Evolutionary conservation across 805 yeast species (phyloP).

Genomic region (Pichia californica): DNA sequence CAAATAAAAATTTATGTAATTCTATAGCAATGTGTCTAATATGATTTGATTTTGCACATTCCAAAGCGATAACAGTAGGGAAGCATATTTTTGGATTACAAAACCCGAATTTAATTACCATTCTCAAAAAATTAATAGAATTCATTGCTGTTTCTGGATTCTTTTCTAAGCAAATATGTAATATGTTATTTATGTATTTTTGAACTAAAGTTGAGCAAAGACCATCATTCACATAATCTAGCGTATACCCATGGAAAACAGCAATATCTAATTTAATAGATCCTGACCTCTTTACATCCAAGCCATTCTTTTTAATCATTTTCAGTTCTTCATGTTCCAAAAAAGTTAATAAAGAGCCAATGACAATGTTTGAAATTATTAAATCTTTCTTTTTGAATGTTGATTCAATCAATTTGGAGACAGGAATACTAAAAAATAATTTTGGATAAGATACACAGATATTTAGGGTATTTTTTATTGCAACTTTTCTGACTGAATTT

Average conservation of each 20-base stretch:
- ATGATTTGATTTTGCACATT: conserved; percentile 40
- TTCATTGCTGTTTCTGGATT: conserved; percentile 35
- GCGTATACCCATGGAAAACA: conserved; percentile 49
- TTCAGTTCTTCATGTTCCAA: conserved; percentile 49
- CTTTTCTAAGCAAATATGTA: conserved; percentile 42
- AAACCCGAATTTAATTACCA: conserved; percentile 58
- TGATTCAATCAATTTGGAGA: conserved; percentile 45
- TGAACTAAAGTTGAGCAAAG: conserved; percentile 70
- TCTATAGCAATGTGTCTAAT: conserved; percentile 44
- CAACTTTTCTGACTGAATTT: conserved; percentile 37
- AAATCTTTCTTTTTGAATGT: conserved; percentile 36
- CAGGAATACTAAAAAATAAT: conserved; percentile 52
- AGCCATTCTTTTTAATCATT: conserved; percentile 35
- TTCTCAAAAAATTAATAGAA: conserved; percentile 49
- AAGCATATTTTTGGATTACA: conserved; percentile 69
- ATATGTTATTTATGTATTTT: conserved; percentile 44
- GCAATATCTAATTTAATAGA: conserved; percentile 36
- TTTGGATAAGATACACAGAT: conserved; percentile 60
- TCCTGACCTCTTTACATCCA: conserved; percentile 32
- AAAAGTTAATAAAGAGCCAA: conserved; percentile 54
- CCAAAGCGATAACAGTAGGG: conserved; percentile 65
- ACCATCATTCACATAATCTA: conserved; percentile 52
- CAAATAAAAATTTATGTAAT: conserved; percentile 50
- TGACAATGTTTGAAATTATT: conserved; percentile 43
- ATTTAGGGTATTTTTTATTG: conserved; percentile 50